Base-by-base conservation (phyloP, 495 filamentous ascomycete genomes). In the Penicillium desertorum region DNA sequence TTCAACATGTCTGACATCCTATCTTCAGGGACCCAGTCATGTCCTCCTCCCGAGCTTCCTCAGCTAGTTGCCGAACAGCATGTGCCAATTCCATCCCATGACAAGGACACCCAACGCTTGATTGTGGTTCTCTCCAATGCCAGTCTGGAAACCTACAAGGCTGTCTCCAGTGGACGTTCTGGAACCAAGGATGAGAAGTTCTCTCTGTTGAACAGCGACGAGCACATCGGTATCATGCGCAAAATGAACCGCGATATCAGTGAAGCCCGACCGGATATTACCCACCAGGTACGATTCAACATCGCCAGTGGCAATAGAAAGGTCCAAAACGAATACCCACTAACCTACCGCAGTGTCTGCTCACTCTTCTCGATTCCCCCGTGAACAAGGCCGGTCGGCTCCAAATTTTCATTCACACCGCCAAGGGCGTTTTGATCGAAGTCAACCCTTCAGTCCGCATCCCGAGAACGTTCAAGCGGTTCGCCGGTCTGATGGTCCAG, bases 201-300 rank as follows among this genome's bases (percentile, higher is more conserved):
- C 75, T 91, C 91, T 45, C 78, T 98, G 42, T 83, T 98, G 62
- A 98, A 98, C 81, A 96, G 92, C 70, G 94, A 98, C 64, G 94
- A 98, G 76, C 94, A 98, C 70, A 98, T 98, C 59, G 95, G 94
- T 49, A 87, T 97, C 59, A 94, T 98, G 90, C 88, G 95, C 68
- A 98, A 97, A 82, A 97, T 96, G 93, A 95, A 95, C 75, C 80
- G 94, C 48, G 94, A 98, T 66, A 98, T 98, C 64, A 96, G 92
- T 68, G 94, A 98, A 69, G 94, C 94, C 29, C 85, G 94, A 51
- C 94, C 94, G 11, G 94, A 98, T 75, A 98, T 98, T 54, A 93
- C 95, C 19, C 94, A 98, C 69, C 94, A 98, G 91, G 93, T 98
- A 77, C 69, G 82, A 50, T 56, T 57, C 23, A 25, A 45, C 34